These are phyloP conservation scores for Trichoderma lentiforme DNA, from an alignment of 2,329 filamentous ascomycete species.

Conservation along the genomic window DNA sequence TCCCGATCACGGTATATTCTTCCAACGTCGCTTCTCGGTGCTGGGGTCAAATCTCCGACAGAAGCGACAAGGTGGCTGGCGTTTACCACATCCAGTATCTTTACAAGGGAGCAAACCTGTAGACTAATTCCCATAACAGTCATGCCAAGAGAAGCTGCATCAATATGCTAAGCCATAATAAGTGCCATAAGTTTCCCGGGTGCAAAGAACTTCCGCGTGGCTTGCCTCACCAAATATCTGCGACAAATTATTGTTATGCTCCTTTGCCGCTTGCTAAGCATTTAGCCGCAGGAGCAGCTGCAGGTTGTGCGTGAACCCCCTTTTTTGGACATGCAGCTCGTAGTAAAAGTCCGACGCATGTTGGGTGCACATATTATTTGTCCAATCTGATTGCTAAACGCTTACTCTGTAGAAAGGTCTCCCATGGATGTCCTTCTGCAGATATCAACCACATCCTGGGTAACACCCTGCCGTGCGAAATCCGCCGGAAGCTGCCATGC, in stretches of 20 bases:
- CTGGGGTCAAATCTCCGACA: constrained; percentile 4
- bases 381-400: neutral
- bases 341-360: neutral
- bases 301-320: neutral
- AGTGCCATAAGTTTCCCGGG: neutral
- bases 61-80: neutral
- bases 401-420: neutral
- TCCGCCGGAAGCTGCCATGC: neutral
- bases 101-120: neutral
- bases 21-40: neutral
- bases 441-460: neutral
- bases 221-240: neutral
- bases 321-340: neutral
- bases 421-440: neutral
- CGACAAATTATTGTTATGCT: neutral
- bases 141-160: neutral
- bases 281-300: neutral
- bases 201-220: neutral
- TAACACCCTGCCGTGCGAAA: neutral
- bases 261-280: neutral
- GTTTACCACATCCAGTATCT: neutral
- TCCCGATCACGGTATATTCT: neutral
- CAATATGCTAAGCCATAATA: neutral
- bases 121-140: neutral
- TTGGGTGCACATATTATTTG: neutral